Percentiles rank a stretch among this genome's conserved stretches.
These are phyloP conservation scores for Musa schizocarpa DNA, from an alignment of 176 grass and related monocot genomes.

Conservation along the genomic window DNA sequence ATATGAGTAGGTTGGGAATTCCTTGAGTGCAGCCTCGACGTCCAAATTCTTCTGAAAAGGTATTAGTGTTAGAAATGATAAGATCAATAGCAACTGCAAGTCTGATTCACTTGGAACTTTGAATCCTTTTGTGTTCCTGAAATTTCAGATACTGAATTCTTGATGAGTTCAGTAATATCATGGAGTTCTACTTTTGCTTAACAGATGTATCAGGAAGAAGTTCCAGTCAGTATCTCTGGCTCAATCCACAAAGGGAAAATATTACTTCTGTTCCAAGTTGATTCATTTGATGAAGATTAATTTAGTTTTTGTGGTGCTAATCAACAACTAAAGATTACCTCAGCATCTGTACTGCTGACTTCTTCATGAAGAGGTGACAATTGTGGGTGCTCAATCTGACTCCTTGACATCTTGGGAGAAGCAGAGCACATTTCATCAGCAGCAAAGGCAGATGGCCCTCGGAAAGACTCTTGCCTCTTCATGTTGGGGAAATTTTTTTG, in stretches of 20 bases:
- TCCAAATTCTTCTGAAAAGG: not conserved
- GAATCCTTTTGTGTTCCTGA: not conserved
- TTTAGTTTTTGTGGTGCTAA: not conserved
- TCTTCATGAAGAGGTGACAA: conserved; percentile 66
- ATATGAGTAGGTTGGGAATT: conserved; percentile 42
- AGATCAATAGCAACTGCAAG: not conserved
- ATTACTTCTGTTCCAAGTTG: not conserved
- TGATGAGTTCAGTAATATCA: too few relatives aligned
- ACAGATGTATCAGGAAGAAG: too few relatives aligned
- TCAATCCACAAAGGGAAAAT: too few relatives aligned
- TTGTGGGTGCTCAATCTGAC: conserved; percentile 54
- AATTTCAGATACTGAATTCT: not conserved
- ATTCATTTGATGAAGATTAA: not conserved
- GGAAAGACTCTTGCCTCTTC: conserved; percentile 62
- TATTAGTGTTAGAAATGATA: too few relatives aligned
- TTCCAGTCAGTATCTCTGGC: too few relatives aligned
- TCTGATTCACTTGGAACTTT: not conserved
- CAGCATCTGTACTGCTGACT: conserved; percentile 4
- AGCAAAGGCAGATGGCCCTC: not conserved
- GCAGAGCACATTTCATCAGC: conserved; percentile 18
- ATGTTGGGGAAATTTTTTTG: conserved; percentile 17
- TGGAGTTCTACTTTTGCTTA: too few relatives aligned
- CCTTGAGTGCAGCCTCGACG: conserved; percentile 1
- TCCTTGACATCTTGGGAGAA: conserved; percentile 29
- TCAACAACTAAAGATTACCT: conserved; percentile 32